phyloP scores from a whole-genome alignment of 2,329 filamentous ascomycete genomes.

The Ambrosiella cleistominuta region DNA sequence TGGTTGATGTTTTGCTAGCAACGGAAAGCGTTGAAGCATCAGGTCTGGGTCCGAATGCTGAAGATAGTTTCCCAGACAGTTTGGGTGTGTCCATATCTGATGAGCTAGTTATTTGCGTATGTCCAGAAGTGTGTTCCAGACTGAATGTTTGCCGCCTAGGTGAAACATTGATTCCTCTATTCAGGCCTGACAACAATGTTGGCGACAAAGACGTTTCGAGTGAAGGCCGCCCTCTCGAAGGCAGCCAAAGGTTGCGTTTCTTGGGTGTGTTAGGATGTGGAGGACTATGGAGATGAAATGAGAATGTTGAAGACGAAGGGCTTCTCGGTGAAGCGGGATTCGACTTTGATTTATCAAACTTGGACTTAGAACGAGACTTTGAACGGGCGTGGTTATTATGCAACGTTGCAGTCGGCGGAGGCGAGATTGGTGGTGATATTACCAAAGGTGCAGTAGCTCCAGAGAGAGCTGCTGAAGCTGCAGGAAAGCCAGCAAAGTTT shows the following conservation, averaged over 20 bases:
- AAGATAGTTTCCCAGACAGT: not conserved
- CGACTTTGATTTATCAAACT: not conserved
- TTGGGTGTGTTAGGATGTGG: constrained; percentile 4
- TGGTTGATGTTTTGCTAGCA: constrained; percentile 20
- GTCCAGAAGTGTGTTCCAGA: not conserved
- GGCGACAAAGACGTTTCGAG: not conserved
- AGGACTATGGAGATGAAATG: not conserved
- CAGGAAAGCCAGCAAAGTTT: not conserved
- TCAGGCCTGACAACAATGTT: too few relatives aligned
- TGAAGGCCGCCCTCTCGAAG: constrained; percentile 1
- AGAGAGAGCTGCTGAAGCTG: not conserved
- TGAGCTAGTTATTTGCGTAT: not conserved
- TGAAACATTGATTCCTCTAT: not conserved
- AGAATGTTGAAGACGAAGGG: not conserved
- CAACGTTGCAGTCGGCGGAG: not conserved
- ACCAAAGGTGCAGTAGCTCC: not conserved
- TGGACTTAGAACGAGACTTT: not conserved
- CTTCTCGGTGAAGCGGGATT: not conserved
- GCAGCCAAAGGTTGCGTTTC: constrained; percentile 4
- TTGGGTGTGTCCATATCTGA: not conserved
- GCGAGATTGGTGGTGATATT: constrained; percentile 4
- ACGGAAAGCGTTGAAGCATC: not conserved
- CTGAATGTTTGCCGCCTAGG: not conserved
- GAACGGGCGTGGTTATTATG: not conserved
- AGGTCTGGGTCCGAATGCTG: not conserved